A percentile compares a stretch with the other conserved stretches of the same genome.
These are phyloP conservation scores for Protea cynaroides DNA, from an alignment of 164 flowering plant genomes.

Conservation along the genomic window DNA sequence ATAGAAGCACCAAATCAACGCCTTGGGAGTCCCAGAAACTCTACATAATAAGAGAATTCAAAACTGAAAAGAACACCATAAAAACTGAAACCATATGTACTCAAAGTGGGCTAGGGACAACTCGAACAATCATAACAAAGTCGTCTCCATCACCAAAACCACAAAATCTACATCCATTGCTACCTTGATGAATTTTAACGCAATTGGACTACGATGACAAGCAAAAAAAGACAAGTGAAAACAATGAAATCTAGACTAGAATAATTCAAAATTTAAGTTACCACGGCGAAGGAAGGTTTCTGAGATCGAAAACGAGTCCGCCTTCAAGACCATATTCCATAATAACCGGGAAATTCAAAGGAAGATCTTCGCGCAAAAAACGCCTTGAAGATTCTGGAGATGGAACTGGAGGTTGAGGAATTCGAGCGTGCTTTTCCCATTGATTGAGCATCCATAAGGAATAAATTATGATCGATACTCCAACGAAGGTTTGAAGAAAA, in stretches of 20 bases:
- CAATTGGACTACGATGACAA: background rate
- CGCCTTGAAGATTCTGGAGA: conserved; percentile 21
- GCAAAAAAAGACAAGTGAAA: background rate
- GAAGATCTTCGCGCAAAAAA: conserved; percentile 2
- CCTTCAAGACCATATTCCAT: conserved; percentile 28
- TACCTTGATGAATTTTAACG: background rate
- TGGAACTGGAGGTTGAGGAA: conserved; percentile 28
- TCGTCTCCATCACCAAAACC: background rate
- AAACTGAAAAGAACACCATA: background rate
- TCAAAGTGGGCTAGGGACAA: too few species aligned
- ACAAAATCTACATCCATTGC: background rate
- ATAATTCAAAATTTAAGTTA: conserved; percentile 9
- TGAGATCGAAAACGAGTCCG: conserved; percentile 17
- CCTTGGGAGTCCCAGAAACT: background rate
- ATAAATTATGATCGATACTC: conserved; percentile 54
- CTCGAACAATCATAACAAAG: too few species aligned
- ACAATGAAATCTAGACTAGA: conserved; percentile 5
- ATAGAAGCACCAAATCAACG: background rate
- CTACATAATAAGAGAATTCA: background rate
- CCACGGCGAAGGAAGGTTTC: conserved; percentile 67
- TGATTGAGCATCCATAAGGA: conserved; percentile 65
- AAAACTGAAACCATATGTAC: too few species aligned
- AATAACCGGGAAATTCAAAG: conserved; percentile 19
- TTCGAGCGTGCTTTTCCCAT: conserved; percentile 41
- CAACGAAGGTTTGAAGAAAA: conserved; percentile 62